A percentile compares a stretch with the other conserved stretches of the same genome.
Conservation (phyloP, 352 stramenopile species). For the Saprolegnia parasitica region DNA sequence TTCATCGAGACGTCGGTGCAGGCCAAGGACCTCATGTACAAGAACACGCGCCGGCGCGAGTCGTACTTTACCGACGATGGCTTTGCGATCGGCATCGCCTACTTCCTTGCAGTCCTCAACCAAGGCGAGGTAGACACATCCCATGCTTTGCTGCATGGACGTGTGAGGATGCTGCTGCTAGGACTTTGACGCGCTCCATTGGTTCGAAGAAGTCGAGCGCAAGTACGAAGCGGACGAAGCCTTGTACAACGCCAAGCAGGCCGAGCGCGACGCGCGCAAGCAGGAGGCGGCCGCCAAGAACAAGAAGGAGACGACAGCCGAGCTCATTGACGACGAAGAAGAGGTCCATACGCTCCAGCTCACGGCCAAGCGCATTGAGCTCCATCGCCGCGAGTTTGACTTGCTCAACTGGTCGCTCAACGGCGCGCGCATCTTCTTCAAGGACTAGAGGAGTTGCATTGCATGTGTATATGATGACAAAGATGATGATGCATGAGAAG, state of each 20-base stretch:
- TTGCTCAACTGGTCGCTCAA: slow-evolving; percentile 89
- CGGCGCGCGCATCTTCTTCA: slow-evolving; percentile 90
- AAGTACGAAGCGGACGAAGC: slow-evolving; percentile 85
- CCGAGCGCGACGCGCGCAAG: slow-evolving; percentile 70
- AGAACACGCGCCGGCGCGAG: slow-evolving; percentile 88
- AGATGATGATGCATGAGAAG: neutral
- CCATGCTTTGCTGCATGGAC: slow-evolving; percentile 7
- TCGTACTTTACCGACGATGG: slow-evolving; percentile 96
- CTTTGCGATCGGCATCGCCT: slow-evolving; percentile 92
- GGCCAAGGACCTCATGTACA: slow-evolving; percentile 94
- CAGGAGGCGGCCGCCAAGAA: slow-evolving; percentile 67
- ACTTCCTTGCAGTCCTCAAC: slow-evolving; percentile 88
- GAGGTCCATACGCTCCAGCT: slow-evolving; percentile 84
- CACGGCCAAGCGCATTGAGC: slow-evolving; percentile 80
- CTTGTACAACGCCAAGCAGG: slow-evolving; percentile 78
- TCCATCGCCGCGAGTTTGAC: slow-evolving; percentile 85
- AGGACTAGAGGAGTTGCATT: slow-evolving; percentile 47
- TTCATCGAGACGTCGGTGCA: slow-evolving; percentile 87
- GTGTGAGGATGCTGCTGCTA: slow-evolving; percentile 29
- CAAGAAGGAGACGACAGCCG: slow-evolving; percentile 77
- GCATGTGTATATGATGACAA: slow-evolving; percentile 2
- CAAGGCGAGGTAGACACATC: slow-evolving; percentile 61
- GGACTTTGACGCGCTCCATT: slow-evolving; percentile 86
- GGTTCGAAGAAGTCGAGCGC: slow-evolving; percentile 83
- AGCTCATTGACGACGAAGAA: slow-evolving; percentile 83